Evolutionary conservation across 129 eudicot species (phyloP).

Genomic region (Escallonia herrerae): DNA sequence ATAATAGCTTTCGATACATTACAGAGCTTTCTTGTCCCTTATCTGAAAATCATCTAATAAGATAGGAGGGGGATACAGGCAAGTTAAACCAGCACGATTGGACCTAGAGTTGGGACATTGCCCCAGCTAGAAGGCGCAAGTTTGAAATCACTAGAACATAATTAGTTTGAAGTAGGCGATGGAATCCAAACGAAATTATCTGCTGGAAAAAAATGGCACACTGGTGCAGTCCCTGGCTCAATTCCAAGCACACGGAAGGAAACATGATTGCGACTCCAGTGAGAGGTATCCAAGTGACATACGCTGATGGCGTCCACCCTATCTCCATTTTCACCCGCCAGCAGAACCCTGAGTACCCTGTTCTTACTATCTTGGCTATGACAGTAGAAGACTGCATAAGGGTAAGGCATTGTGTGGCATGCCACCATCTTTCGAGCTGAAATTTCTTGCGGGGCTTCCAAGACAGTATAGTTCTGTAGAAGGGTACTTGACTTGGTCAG

Average conservation of each 20-base stretch:
- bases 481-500: constrained; percentile 25
- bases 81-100: too few relatives aligned
- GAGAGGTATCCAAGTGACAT: constrained; percentile 86
- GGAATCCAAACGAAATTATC: constrained; percentile 58
- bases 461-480: constrained; percentile 49
- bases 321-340: constrained; percentile 61
- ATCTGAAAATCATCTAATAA: too few relatives aligned
- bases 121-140: too few relatives aligned
- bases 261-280: constrained; percentile 50
- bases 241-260: constrained; percentile 56
- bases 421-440: constrained; percentile 57
- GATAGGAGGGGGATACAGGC: too few relatives aligned
- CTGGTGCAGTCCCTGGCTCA: constrained; percentile 67
- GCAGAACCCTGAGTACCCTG: constrained; percentile 45
- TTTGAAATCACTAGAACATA: too few relatives aligned
- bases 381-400: constrained; percentile 68
- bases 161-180: background rate
- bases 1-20: too few relatives aligned
- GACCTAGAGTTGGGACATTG: too few relatives aligned
- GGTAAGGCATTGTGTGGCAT: constrained; percentile 83
- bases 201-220: constrained; percentile 81
- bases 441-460: constrained; percentile 33
- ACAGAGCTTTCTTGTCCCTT: too few relatives aligned
- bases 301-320: constrained; percentile 56
- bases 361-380: constrained; percentile 59